A percentile compares a stretch with the other conserved stretches of the same genome.
Conservation (phyloP, 2,329 filamentous ascomycete genomes). For the Alternaria consortialis region DNA sequence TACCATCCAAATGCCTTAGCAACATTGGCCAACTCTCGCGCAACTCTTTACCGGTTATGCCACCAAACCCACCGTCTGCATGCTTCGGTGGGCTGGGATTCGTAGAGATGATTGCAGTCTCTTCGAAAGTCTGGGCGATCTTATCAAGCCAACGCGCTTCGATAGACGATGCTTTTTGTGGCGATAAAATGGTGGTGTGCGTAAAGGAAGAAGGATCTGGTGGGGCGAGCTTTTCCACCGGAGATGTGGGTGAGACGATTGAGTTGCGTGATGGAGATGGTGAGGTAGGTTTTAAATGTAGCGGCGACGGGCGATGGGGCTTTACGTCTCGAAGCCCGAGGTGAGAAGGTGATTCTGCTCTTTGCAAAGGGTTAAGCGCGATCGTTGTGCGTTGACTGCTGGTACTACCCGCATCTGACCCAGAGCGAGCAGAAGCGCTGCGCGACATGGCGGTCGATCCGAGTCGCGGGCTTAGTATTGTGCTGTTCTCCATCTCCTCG, state of each 20-base stretch:
- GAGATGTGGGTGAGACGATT: constrained; percentile 28
- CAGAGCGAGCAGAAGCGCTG: constrained; percentile 39
- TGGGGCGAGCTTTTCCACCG: constrained; percentile 24
- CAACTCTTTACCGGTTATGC: constrained; percentile 50
- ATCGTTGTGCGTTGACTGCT: constrained; percentile 49
- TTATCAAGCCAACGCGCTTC: constrained; percentile 75
- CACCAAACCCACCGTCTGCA: constrained; percentile 21
- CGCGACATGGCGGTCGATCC: constrained; percentile 30
- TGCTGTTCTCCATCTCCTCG: constrained; percentile 42
- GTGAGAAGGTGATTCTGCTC: constrained; percentile 36
- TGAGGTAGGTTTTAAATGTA: constrained; percentile 46
- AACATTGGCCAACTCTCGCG: constrained; percentile 76
- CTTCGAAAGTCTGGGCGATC: constrained; percentile 45
- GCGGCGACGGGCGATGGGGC: constrained; percentile 43
- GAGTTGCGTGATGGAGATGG: constrained; percentile 38
- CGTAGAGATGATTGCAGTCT: constrained; percentile 49
- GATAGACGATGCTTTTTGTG: constrained; percentile 78
- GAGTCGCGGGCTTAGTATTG: constrained; percentile 38
- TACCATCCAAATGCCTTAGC: constrained; percentile 87
- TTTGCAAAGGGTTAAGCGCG: constrained; percentile 31
- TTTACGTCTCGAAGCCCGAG: constrained; percentile 28
- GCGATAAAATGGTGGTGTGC: constrained; percentile 68
- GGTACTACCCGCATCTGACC: constrained; percentile 48
- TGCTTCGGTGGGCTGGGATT: constrained; percentile 36
- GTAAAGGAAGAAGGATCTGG: constrained; percentile 37